These are phyloP conservation scores for Penicillium sp. DNA, from an alignment of 2,329 filamentous ascomycete species.

Conservation along the genomic window DNA sequence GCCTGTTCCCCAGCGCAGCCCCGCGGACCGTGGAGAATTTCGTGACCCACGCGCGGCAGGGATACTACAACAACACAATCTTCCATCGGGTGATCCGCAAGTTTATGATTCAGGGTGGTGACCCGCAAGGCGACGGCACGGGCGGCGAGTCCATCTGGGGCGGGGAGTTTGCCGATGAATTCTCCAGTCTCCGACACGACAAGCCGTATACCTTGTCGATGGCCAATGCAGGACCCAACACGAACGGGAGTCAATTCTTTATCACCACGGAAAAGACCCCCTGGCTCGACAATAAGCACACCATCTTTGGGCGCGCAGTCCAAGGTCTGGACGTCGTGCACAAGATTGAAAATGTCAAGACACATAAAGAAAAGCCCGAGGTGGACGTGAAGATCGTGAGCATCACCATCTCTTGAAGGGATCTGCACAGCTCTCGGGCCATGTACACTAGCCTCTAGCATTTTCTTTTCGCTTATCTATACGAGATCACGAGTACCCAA, in stretches of 20 bases:
- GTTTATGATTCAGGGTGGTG: constrained; percentile 93
- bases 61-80: constrained; percentile 96
- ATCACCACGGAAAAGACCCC: constrained; percentile 97
- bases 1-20: constrained; percentile 88
- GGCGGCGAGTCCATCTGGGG: constrained; percentile 93
- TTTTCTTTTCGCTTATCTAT: background rate
- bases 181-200: constrained; percentile 87
- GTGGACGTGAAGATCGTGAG: constrained; percentile 98
- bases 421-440: background rate
- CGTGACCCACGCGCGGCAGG: constrained; percentile 81
- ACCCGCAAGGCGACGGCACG: constrained; percentile 84
- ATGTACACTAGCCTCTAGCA: background rate
- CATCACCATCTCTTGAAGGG: constrained; percentile 54
- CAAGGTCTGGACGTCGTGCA: constrained; percentile 93
- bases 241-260: constrained; percentile 96
- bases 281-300: constrained; percentile 96
- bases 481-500: constrained; percentile 3
- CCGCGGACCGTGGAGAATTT: constrained; percentile 98
- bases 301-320: constrained; percentile 88
- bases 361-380: constrained; percentile 89
- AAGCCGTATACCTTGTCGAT: constrained; percentile 96
- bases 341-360: constrained; percentile 88
- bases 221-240: constrained; percentile 95
- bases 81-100: constrained; percentile 97
- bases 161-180: constrained; percentile 90